phyloP scores from a whole-genome alignment of 805 yeast genomes.

The Cyberlindnera bimundalis region DNA sequence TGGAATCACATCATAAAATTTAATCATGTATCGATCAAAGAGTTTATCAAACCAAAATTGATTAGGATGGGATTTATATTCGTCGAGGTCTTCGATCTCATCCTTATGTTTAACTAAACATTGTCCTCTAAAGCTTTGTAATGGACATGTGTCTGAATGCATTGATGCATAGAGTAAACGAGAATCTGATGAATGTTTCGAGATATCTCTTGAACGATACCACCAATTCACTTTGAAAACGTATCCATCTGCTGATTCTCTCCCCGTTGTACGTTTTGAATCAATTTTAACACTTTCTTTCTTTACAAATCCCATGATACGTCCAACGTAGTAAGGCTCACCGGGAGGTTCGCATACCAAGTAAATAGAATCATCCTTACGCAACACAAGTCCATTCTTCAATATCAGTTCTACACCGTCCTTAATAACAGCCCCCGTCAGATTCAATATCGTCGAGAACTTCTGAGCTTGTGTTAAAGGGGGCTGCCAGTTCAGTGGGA shows the following conservation, averaged over 20 bases:
- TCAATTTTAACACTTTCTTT: constrained; percentile 29
- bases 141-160: constrained; percentile 82
- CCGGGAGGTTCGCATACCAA: constrained; percentile 92
- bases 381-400: constrained; percentile 22
- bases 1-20: constrained; percentile 74
- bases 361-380: constrained; percentile 59
- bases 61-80: constrained; percentile 56
- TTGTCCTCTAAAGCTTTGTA: constrained; percentile 69
- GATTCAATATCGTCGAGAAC: constrained; percentile 36
- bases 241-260: constrained; percentile 50
- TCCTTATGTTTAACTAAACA: constrained; percentile 66
- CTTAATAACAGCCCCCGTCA: constrained; percentile 36
- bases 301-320: constrained; percentile 68
- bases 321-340: constrained; percentile 88
- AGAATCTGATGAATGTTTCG: constrained; percentile 63
- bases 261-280: constrained; percentile 21
- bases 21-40: constrained; percentile 81
- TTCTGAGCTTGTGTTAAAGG: constrained; percentile 5
- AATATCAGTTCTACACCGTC: constrained; percentile 20
- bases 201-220: constrained; percentile 83
- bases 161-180: constrained; percentile 77
- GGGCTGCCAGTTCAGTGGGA: constrained; percentile 28
- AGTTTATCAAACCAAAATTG: constrained; percentile 81
- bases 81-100: constrained; percentile 52
- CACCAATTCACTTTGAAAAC: constrained; percentile 82